These are phyloP conservation scores for Stephania yunnanensis DNA, from an alignment of 164 flowering plant genomes.

Conservation along the genomic window DNA sequence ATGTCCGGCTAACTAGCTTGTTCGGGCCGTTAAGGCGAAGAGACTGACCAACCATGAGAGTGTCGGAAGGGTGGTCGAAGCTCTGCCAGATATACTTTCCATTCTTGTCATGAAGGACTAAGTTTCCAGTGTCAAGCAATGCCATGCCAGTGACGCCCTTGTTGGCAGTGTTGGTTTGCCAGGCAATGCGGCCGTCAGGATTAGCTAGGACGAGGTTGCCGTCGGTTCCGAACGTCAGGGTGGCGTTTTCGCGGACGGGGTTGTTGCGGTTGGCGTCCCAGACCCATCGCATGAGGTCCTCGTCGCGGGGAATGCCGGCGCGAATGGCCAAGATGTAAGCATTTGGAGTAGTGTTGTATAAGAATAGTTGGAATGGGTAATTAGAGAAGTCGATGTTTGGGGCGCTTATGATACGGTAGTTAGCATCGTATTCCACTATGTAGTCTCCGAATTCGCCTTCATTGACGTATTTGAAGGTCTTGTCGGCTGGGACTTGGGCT, in stretches of 20 bases:
- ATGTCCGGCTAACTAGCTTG: conserved; percentile 20
- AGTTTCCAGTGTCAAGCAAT: conserved; percentile 23
- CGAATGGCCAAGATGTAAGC: conserved; percentile 25
- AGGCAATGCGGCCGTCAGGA: conserved; percentile 23
- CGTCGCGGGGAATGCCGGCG: conserved; percentile 5
- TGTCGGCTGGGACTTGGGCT: conserved; percentile 37
- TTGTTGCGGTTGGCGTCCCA: conserved; percentile 34
- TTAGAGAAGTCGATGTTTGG: background rate
- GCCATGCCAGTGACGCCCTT: conserved; percentile 21
- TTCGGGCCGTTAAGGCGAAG: conserved; percentile 6
- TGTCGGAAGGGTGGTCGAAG: conserved; percentile 27
- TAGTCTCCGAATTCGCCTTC: conserved; percentile 36
- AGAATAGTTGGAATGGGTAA: conserved; percentile 25
- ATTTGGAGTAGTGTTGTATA: conserved; percentile 36
- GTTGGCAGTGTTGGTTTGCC: conserved; percentile 33
- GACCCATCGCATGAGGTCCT: conserved; percentile 27
- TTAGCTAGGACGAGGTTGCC: conserved; percentile 33
- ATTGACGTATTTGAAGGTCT: conserved; percentile 37
- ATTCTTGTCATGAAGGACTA: conserved; percentile 18
- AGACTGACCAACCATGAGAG: conserved; percentile 25
- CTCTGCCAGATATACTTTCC: conserved; percentile 30
- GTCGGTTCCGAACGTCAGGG: conserved; percentile 20
- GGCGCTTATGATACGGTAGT: conserved; percentile 24
- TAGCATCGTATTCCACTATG: conserved; percentile 37
- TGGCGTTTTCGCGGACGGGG: conserved; percentile 29